Percentiles rank a stretch among this genome's conserved stretches.
phyloP scores from a whole-genome alignment of 2,329 filamentous ascomycete genomes.

The Aspergillus intermedius region DNA sequence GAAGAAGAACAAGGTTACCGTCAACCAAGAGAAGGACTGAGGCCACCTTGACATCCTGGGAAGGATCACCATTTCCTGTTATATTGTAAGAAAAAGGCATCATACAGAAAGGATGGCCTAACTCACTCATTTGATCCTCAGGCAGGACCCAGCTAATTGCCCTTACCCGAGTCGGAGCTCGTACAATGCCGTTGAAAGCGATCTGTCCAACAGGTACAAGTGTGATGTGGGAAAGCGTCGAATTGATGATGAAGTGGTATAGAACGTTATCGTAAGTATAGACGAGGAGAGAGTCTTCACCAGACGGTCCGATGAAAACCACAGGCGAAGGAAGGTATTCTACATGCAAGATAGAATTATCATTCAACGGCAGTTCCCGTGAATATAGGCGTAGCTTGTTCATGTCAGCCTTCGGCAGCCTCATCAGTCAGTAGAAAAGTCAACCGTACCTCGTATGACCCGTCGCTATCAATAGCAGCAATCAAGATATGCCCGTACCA shows the following conservation, averaged over 20 bases:
- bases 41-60: constrained; percentile 87
- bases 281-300: constrained; percentile 88
- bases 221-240: constrained; percentile 62
- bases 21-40: constrained; percentile 96
- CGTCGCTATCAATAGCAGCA: constrained; percentile 80
- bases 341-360: constrained; percentile 64
- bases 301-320: constrained; percentile 82
- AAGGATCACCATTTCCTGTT: constrained; percentile 76
- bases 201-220: constrained; percentile 96
- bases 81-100: constrained; percentile 8
- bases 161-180: constrained; percentile 84
- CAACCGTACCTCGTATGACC: constrained; percentile 61
- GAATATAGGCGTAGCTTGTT: constrained; percentile 77
- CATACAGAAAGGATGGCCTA: background rate
- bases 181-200: constrained; percentile 90
- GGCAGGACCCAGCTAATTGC: constrained; percentile 94
- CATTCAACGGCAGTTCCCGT: constrained; percentile 71
- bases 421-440: background rate
- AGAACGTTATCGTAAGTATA: constrained; percentile 96
- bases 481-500: constrained; percentile 97
- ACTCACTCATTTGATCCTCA: constrained; percentile 71
- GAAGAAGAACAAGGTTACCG: constrained; percentile 86
- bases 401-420: constrained; percentile 7
- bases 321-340: constrained; percentile 76
- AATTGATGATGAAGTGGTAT: constrained; percentile 85